Percentiles rank a stretch among this genome's conserved stretches.
Evolutionary conservation across 2,329 filamentous ascomycete species (phyloP).

Genomic region (Pezizomycotina sp.): DNA sequence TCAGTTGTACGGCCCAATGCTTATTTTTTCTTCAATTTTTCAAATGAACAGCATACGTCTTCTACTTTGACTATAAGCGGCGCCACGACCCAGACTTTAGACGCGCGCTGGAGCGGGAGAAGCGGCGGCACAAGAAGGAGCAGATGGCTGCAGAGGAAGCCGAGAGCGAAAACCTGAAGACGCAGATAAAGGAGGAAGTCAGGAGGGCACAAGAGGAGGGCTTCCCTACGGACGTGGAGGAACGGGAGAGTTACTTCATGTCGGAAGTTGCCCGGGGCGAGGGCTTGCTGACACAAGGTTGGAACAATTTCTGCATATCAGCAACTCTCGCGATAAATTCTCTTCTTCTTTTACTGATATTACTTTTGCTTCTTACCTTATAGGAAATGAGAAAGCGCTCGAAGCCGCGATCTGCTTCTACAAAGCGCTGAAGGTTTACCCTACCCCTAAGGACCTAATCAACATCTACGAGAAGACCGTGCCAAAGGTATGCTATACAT

Average conservation of each 20-base stretch:
- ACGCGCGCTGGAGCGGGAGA: constrained; percentile 54
- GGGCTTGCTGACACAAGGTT: constrained; percentile 63
- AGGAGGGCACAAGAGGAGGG: constrained; percentile 62
- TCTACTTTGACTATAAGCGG: constrained; percentile 53
- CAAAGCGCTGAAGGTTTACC: constrained; percentile 97
- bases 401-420: constrained; percentile 93
- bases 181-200: constrained; percentile 58
- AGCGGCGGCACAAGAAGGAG: constrained; percentile 52
- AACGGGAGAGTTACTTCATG: constrained; percentile 94
- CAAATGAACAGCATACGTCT: constrained; percentile 44
- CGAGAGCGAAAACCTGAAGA: constrained; percentile 48
- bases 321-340: not conserved
- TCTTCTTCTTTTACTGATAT: not conserved
- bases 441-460: constrained; percentile 79
- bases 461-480: constrained; percentile 98
- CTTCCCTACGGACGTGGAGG: constrained; percentile 76
- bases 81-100: constrained; percentile 49
- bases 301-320: constrained; percentile 2
- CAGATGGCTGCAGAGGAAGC: constrained; percentile 57
- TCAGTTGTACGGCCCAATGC: too few relatives aligned
- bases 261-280: constrained; percentile 84
- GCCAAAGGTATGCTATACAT: constrained; percentile 50
- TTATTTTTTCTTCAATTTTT: too few relatives aligned
- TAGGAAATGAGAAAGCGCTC: constrained; percentile 47
- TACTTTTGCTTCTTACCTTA: constrained; percentile 6